Evolutionary conservation across 495 filamentous ascomycete genomes (phyloP), one percentile per base, ranked within the genome.

Genomic region (Talaromyces stipitatus): DNA sequence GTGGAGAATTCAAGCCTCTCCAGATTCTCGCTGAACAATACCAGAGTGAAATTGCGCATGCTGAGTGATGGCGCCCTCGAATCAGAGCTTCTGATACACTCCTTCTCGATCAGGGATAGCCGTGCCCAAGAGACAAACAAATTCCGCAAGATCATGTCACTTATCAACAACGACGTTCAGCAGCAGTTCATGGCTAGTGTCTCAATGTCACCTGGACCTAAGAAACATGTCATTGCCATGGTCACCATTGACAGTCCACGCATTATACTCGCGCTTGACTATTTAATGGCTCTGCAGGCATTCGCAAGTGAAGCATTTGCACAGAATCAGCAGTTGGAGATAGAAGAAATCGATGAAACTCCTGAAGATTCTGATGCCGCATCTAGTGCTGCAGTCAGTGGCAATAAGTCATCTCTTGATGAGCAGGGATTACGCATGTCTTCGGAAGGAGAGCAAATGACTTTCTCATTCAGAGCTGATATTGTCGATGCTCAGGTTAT

Each of bases 101-200:
- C 94, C 0, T 95, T 98, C 67, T 95, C 92, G 0, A 96, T 97
- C 61, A 83, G 85, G 47, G 94, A 98, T 65, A 97, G 88, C 60
- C 85, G 94, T 50, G 84, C 82, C 26, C 78, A 82, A 46, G 91
- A 94, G 59, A 89, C 85, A 7, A 97, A 96, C 70, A 96, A 96
- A 68, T 98, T 92, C 80, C 83, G 90, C 43, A 95, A 95, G 68
- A 96, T 97, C 70, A 97, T 98, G 94, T 92, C 92, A 22, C 84
- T 95, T 60, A 89, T 91, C 63, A 97, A 97, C 67, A 89, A 90
- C 59, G 86, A 88, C 52, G 91, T 94, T 9, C 89, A 95, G 65
- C 94, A 97, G 72, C 85, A 88, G 59, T 95, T 97, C 66, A 97
- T 98, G 95, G 94, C 94, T 32, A 95, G 87, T 72, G 73, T 98